Conservation (phyloP, 2,329 filamentous ascomycete species). For the Fusarium graminum region DNA sequence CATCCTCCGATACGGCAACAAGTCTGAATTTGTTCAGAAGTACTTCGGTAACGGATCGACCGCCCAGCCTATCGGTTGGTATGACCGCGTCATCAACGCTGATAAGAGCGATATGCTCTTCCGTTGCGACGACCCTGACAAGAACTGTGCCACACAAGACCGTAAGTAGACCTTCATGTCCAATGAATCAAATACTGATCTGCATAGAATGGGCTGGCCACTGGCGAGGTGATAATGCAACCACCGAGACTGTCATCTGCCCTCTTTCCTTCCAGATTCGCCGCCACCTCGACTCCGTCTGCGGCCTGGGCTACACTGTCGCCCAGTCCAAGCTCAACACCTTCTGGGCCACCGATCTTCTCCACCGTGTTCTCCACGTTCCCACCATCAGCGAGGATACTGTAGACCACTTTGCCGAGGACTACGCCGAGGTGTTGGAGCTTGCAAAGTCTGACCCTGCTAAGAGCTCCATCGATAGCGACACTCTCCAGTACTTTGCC, state of each 20-base stretch:
- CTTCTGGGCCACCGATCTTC: constrained; percentile 75
- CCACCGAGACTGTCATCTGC: constrained; percentile 78
- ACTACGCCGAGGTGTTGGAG: constrained; percentile 66
- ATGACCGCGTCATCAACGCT: constrained; percentile 69
- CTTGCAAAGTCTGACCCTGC: constrained; percentile 63
- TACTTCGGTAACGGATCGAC: constrained; percentile 75
- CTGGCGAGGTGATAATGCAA: constrained; percentile 74
- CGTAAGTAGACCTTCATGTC: constrained; percentile 42
- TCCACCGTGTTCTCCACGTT: constrained; percentile 76
- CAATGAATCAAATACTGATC: background rate
- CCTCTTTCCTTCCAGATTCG: constrained; percentile 70
- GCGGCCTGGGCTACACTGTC: constrained; percentile 73
- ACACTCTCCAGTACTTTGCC: constrained; percentile 76
- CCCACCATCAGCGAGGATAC: constrained; percentile 69
- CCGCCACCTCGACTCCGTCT: constrained; percentile 69
- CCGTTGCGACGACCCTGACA: constrained; percentile 76
- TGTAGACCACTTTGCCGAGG: constrained; percentile 73
- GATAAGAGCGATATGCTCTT: constrained; percentile 71
- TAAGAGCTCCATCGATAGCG: constrained; percentile 67
- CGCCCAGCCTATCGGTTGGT: constrained; percentile 71
- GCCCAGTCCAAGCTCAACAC: constrained; percentile 67
- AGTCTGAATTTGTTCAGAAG: constrained; percentile 71
- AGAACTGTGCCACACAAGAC: constrained; percentile 69
- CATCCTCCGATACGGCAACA: constrained; percentile 68
- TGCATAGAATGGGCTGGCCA: constrained; percentile 73